phyloP scores from a whole-genome alignment of 1,284 basidiomycete species.

The Tilletia setariae region DNA sequence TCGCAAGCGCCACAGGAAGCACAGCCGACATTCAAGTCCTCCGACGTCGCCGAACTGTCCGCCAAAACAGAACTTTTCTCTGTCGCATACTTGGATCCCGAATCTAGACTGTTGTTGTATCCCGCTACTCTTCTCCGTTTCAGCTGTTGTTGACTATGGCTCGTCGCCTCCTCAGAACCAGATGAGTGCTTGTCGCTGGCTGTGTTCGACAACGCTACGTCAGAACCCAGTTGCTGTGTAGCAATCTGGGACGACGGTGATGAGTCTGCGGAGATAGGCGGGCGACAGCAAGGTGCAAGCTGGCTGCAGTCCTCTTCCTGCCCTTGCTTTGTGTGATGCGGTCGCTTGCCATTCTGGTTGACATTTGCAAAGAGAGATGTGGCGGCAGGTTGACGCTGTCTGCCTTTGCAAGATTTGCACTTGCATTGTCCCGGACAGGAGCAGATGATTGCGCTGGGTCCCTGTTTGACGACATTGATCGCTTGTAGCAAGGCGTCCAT shows the following conservation, averaged over 20 bases:
- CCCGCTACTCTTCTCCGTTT: neutral
- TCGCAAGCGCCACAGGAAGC: conserved; percentile 42
- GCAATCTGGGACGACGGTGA: neutral
- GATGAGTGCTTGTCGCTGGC: neutral
- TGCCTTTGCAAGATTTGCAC: conserved; percentile 29
- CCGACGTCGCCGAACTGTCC: neutral
- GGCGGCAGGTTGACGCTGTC: neutral
- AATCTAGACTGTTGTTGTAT: neutral
- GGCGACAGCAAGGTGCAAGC: too few species aligned
- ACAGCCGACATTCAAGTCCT: conserved; percentile 21
- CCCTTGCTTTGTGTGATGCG: too few species aligned
- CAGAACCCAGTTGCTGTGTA: neutral
- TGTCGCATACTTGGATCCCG: neutral
- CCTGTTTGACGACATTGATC: conserved; percentile 12
- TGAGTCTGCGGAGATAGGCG: too few species aligned
- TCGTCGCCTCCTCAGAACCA: neutral
- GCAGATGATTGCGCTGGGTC: conserved; percentile 20
- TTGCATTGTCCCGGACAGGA: conserved; percentile 28
- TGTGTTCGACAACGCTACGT: neutral
- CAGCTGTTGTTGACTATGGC: neutral
- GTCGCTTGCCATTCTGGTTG: too few species aligned
- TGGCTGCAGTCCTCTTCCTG: too few species aligned
- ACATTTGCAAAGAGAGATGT: too few species aligned
- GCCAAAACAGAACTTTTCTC: neutral
- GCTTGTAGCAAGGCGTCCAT: conserved; percentile 6